A percentile compares a stretch with the other conserved stretches of the same genome.
phyloP scores from a whole-genome alignment of 2,329 filamentous ascomycete species.

The Cercospora zeae-maydis region DNA sequence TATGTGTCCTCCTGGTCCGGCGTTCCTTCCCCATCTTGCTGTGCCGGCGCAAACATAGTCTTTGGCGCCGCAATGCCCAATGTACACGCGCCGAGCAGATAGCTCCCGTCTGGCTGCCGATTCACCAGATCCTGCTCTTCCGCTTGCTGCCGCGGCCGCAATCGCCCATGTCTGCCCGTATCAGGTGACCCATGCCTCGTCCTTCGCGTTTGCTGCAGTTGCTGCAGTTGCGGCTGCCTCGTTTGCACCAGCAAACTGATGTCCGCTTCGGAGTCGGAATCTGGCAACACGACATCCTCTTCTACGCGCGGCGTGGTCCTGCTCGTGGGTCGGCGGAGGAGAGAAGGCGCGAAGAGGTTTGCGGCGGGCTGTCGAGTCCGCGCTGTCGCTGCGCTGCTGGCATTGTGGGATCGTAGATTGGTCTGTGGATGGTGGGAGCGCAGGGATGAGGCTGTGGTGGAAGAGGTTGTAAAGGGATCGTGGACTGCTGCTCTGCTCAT shows the following conservation, averaged over 20 bases:
- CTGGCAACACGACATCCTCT: slow-evolving; percentile 29
- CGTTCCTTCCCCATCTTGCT: slow-evolving; percentile 10
- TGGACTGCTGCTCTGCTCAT: slow-evolving; percentile 12
- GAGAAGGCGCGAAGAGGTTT: slow-evolving; percentile 29
- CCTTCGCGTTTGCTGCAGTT: slow-evolving; percentile 16
- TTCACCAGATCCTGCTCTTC: slow-evolving; percentile 31
- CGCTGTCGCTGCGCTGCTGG: slow-evolving; percentile 22
- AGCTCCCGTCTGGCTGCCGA: slow-evolving; percentile 29
- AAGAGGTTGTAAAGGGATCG: slow-evolving; percentile 29
- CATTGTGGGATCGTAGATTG: slow-evolving; percentile 25
- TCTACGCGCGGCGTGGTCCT: slow-evolving; percentile 27
- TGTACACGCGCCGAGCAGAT: slow-evolving; percentile 23
- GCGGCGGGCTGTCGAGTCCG: slow-evolving; percentile 25
- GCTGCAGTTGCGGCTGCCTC: background rate
- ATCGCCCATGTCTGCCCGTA: slow-evolving; percentile 10
- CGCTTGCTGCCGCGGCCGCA: slow-evolving; percentile 14
- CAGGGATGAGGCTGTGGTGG: slow-evolving; percentile 18
- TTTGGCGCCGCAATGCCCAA: slow-evolving; percentile 4
- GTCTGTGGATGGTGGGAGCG: slow-evolving; percentile 25
- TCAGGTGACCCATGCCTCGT: slow-evolving; percentile 23
- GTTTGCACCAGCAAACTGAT: slow-evolving; percentile 1
- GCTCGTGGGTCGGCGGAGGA: slow-evolving; percentile 25
- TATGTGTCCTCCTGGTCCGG: slow-evolving; percentile 23
- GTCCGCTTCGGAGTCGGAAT: slow-evolving; percentile 28
- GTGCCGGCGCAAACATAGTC: slow-evolving; percentile 12